A percentile compares a stretch with the other conserved stretches of the same genome.
These are phyloP conservation scores for Daldinia vernicosa DNA, from an alignment of 495 filamentous ascomycete species.

Conservation along the genomic window DNA sequence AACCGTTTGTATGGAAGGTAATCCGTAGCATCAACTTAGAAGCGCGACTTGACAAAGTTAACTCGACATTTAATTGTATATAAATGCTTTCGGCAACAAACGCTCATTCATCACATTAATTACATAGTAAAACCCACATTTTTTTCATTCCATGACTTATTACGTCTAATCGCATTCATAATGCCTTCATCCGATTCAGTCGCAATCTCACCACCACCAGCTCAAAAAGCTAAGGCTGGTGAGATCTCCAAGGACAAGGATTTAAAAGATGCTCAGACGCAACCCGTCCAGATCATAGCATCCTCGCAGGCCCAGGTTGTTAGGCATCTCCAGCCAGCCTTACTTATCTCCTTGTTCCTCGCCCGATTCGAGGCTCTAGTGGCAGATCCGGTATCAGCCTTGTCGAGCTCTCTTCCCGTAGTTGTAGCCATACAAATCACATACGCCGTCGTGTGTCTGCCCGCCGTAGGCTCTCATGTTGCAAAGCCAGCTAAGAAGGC, in stretches of 20 bases:
- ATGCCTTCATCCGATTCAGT: constrained; percentile 50
- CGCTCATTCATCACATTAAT: not conserved
- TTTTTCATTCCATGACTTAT: not conserved
- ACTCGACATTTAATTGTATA: not conserved
- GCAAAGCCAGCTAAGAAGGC: constrained; percentile 46
- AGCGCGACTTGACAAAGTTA: not conserved
- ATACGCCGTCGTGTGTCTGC: constrained; percentile 79
- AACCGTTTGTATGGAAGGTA: not conserved
- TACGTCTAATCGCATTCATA: not conserved
- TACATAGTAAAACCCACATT: not conserved
- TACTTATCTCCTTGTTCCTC: constrained; percentile 69
- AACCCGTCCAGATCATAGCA: constrained; percentile 47
- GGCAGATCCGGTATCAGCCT: constrained; percentile 71
- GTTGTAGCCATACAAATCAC: constrained; percentile 70
- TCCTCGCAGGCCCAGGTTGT: constrained; percentile 47
- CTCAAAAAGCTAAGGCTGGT: constrained; percentile 26
- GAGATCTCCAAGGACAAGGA: constrained; percentile 40
- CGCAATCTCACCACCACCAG: constrained; percentile 35
- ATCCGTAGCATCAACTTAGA: not conserved
- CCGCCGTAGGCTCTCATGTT: constrained; percentile 62
- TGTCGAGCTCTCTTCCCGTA: constrained; percentile 68
- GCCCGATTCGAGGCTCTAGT: constrained; percentile 74
- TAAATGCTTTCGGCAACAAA: not conserved
- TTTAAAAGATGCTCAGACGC: constrained; percentile 37
- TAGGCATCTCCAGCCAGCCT: constrained; percentile 67